A percentile compares a stretch with the other conserved stretches of the same genome.
Evolutionary conservation across 2,329 filamentous ascomycete genomes (phyloP).

Genomic region (Periconia sp.): DNA sequence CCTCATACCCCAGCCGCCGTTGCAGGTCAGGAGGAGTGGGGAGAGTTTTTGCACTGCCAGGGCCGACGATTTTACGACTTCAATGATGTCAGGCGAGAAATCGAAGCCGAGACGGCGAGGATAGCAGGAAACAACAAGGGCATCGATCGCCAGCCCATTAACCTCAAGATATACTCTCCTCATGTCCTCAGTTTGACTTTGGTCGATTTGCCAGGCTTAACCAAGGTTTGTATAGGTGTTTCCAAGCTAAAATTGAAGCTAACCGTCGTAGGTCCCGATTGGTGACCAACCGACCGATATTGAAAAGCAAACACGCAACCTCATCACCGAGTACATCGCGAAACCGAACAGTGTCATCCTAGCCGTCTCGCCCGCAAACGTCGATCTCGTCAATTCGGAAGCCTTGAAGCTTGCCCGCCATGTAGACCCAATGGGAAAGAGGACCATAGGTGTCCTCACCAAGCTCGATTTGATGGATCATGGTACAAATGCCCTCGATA

Average conservation of each 20-base stretch:
- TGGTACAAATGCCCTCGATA: slow-evolving; percentile 95
- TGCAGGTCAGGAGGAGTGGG: slow-evolving; percentile 73
- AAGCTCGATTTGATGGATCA: slow-evolving; percentile 99
- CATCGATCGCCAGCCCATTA: slow-evolving; percentile 96
- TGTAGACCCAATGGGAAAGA: slow-evolving; percentile 90
- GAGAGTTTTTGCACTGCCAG: slow-evolving; percentile 94
- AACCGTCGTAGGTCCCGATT: slow-evolving; percentile 73
- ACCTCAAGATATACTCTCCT: slow-evolving; percentile 97
- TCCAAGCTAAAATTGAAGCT: slow-evolving; percentile 17
- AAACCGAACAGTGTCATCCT: slow-evolving; percentile 99
- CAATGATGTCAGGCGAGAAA: slow-evolving; percentile 89
- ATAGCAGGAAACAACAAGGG: slow-evolving; percentile 98
- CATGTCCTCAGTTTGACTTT: slow-evolving; percentile 95
- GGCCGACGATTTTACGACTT: slow-evolving; percentile 90
- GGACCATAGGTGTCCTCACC: slow-evolving; percentile 95
- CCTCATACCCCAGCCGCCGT: slow-evolving; percentile 79
- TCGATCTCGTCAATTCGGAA: slow-evolving; percentile 98
- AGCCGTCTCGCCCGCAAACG: slow-evolving; percentile 94
- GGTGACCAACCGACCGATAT: slow-evolving; percentile 97
- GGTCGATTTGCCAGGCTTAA: slow-evolving; percentile 92
- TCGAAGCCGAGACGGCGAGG: slow-evolving; percentile 92
- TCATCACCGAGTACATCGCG: slow-evolving; percentile 97
- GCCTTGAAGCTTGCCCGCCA: slow-evolving; percentile 94
- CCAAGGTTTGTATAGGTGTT: slow-evolving; percentile 65
- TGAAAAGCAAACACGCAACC: slow-evolving; percentile 94